phyloP scores from a whole-genome alignment of 176 grass and related monocot species.

The Raddia guianensis region DNA sequence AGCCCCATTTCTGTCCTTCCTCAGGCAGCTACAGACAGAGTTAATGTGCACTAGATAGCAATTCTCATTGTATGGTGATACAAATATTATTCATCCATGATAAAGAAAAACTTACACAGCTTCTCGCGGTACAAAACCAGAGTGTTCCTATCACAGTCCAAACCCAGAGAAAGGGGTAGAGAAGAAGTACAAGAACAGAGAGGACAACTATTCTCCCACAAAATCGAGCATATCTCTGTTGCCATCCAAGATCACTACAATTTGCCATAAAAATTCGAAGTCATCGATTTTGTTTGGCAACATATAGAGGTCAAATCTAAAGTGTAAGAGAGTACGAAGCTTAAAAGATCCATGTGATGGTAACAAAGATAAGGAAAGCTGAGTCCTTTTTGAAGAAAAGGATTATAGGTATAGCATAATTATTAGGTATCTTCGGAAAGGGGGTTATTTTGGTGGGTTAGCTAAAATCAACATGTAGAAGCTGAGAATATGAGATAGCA shows the following conservation, averaged over 20 bases:
- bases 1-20: slow-evolving; percentile 99
- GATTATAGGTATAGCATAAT: background rate
- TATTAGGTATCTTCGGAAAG: background rate
- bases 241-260: slow-evolving; percentile 92
- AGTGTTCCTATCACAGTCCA: slow-evolving; percentile 99
- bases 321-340: background rate
- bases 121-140: slow-evolving; percentile 91
- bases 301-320: background rate
- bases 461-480: background rate
- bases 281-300: slow-evolving; percentile 9
- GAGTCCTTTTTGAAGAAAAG: background rate
- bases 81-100: background rate
- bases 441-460: background rate
- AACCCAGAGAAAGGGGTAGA: slow-evolving; percentile 95
- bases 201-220: slow-evolving; percentile 91
- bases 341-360: background rate
- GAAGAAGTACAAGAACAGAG: slow-evolving; percentile 83
- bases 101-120: slow-evolving; percentile 74
- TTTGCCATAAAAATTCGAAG: slow-evolving; percentile 23
- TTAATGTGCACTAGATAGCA: slow-evolving; percentile 5
- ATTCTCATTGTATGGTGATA: background rate
- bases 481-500: background rate
- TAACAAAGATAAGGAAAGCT: background rate
- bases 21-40: slow-evolving; percentile 67
- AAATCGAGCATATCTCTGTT: slow-evolving; percentile 92